Conservation (phyloP, 345 rosid genomes). For the Rhodomyrtus tomentosa region DNA sequence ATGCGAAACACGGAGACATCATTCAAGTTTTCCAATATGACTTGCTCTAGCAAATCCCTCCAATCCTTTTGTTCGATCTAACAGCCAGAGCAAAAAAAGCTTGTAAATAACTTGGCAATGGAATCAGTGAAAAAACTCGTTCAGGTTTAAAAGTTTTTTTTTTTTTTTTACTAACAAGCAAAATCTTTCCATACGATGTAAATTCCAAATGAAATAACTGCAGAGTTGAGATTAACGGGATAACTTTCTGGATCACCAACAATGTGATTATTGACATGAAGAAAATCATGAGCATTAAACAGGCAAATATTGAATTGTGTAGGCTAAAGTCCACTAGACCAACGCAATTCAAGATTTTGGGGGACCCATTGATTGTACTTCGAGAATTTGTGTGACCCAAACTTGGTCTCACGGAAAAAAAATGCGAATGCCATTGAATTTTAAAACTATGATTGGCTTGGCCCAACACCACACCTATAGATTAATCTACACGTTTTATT, state of each 20-base stretch:
- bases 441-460: neutral
- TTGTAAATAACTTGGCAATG: neutral
- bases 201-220: neutral
- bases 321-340: neutral
- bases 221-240: neutral
- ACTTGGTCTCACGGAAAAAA: neutral
- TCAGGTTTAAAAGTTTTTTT: neutral
- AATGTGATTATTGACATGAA: neutral
- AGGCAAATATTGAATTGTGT: neutral
- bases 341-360: neutral
- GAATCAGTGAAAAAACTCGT: neutral
- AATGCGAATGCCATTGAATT: neutral
- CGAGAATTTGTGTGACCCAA: neutral
- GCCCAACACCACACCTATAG: neutral
- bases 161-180: neutral
- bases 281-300: neutral
- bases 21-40: neutral
- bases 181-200: neutral
- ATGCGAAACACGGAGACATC: neutral
- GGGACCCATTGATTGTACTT: neutral
- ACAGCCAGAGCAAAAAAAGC: neutral
- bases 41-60: neutral
- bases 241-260: neutral
- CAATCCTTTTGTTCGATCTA: neutral
- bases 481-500: neutral